Percentiles rank a stretch among this genome's conserved stretches.
These are phyloP conservation scores for Diplodia sapinea DNA, from an alignment of 2,329 filamentous ascomycete genomes.

Conservation along the genomic window DNA sequence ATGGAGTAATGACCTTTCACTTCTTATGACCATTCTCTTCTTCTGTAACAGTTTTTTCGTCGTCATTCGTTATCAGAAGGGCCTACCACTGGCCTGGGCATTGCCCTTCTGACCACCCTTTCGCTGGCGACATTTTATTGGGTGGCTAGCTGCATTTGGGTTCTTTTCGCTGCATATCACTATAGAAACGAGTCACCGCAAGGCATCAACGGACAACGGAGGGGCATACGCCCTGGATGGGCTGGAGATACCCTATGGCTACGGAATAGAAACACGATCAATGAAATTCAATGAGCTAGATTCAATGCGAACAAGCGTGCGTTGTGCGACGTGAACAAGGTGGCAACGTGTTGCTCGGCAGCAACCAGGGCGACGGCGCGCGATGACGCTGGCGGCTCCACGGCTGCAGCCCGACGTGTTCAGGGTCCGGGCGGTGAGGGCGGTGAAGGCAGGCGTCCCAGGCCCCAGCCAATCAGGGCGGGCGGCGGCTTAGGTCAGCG, in stretches of 20 bases:
- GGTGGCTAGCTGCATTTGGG: constrained; percentile 25
- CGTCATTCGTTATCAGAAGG: constrained; percentile 16
- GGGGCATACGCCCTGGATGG: constrained; percentile 17
- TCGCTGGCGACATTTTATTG: constrained; percentile 26
- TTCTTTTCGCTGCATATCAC: constrained; percentile 14
- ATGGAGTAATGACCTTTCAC: constrained; percentile 9
- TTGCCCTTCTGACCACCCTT: constrained; percentile 22
- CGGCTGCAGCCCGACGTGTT: constrained; percentile 11
- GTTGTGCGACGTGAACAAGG: constrained; percentile 8
- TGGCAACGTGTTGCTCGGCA: background rate
- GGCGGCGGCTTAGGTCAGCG: background rate
- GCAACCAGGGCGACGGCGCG: no score
- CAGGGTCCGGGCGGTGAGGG: constrained; percentile 15
- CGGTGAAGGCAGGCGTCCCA: background rate
- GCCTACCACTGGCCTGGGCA: constrained; percentile 24
- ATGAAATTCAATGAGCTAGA: background rate
- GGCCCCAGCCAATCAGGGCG: constrained; percentile 3
- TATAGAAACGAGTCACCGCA: constrained; percentile 22
- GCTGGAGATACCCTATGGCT: constrained; percentile 25
- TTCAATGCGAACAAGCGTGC: background rate
- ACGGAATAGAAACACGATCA: constrained; percentile 3
- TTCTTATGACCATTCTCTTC: constrained; percentile 1
- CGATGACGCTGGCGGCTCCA: constrained; percentile 25
- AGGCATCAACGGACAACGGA: constrained; percentile 18
- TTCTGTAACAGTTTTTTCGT: constrained; percentile 16